These are phyloP conservation scores for Albatrellus ellisii DNA, from an alignment of 768 basidiomycete genomes.

Conservation along the genomic window DNA sequence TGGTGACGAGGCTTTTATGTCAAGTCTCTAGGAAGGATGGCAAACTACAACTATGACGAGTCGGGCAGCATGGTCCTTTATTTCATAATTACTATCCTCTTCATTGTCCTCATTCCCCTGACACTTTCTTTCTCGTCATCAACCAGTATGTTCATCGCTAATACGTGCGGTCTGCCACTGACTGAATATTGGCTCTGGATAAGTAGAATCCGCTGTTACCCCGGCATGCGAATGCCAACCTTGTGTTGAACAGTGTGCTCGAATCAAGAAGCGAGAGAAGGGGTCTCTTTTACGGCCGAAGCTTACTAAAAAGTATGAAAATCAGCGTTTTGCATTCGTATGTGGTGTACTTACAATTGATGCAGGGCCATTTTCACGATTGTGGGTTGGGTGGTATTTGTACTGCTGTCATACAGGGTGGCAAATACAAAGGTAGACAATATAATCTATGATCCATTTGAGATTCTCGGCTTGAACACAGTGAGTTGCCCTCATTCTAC, in stretches of 20 bases:
- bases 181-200: neutral
- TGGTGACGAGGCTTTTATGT: too few species aligned
- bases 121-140: conserved; percentile 29
- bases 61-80: conserved; percentile 79
- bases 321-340: conserved; percentile 1
- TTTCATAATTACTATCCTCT: conserved; percentile 84
- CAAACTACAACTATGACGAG: conserved; percentile 79
- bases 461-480: conserved; percentile 69
- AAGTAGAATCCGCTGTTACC: neutral
- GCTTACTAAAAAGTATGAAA: conserved; percentile 5
- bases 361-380: conserved; percentile 45
- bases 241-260: conserved; percentile 20
- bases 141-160: neutral
- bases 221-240: conserved; percentile 11
- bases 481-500: conserved; percentile 30
- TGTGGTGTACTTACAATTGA: neutral
- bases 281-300: conserved; percentile 10
- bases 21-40: conserved; percentile 41
- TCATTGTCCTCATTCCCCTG: conserved; percentile 68
- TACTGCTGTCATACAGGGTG: conserved; percentile 53
- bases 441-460: conserved; percentile 86
- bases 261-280: conserved; percentile 14
- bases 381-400: conserved; percentile 65
- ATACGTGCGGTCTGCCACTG: neutral
- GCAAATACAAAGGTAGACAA: conserved; percentile 42